Percentiles rank a stretch among this genome's conserved stretches.
Evolutionary conservation across 805 yeast genomes (phyloP).

Genomic region (Spathaspora passalidarum): DNA sequence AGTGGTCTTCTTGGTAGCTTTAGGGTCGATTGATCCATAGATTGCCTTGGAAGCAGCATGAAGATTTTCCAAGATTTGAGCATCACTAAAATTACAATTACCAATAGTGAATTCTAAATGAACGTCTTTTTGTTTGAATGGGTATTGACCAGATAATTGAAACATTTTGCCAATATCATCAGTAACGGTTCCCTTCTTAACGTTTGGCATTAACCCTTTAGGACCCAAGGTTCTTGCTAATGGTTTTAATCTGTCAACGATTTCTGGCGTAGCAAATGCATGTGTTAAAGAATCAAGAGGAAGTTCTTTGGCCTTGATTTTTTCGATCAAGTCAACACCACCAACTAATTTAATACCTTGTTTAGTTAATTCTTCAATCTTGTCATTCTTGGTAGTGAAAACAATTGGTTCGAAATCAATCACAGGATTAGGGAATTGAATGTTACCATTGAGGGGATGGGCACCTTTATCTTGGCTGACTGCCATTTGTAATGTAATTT

Average conservation of each 20-base stretch:
- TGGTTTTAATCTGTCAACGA: conserved; percentile 56
- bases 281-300: conserved; percentile 58
- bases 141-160: conserved; percentile 59
- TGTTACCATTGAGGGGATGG: conserved; percentile 67
- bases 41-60: conserved; percentile 64
- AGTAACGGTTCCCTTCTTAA: conserved; percentile 78
- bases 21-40: conserved; percentile 37
- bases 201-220: conserved; percentile 82
- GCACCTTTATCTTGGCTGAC: conserved; percentile 74
- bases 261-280: conserved; percentile 83
- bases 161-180: conserved; percentile 59
- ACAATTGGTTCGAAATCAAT: conserved; percentile 64
- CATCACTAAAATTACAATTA: conserved; percentile 72
- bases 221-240: conserved; percentile 87
- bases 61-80: conserved; percentile 69
- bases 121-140: conserved; percentile 72
- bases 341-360: conserved; percentile 70
- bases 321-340: conserved; percentile 64
- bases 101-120: conserved; percentile 69
- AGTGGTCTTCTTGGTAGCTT: conserved; percentile 66
- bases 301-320: conserved; percentile 53
- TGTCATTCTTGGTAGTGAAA: conserved; percentile 57
- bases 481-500: conserved; percentile 59
- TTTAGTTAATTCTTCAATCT: conserved; percentile 49
- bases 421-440: conserved; percentile 70